Evolutionary conservation across 2,329 filamentous ascomycete genomes (phyloP), one percentile per base, ranked within the genome.

Genomic region (Colletotrichum plurivorum): DNA sequence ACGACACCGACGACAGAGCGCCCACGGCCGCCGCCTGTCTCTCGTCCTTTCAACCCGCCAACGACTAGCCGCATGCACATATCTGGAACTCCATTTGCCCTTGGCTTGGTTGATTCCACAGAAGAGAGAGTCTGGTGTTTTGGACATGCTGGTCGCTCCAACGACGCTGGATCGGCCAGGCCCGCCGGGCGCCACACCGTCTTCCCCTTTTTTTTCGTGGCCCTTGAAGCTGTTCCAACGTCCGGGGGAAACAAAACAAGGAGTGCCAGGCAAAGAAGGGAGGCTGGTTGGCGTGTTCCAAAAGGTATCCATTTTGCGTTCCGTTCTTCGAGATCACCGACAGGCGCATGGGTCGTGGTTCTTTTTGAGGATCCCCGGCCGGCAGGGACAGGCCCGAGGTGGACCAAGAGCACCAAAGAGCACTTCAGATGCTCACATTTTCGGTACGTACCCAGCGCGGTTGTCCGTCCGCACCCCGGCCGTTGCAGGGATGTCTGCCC

Each of bases 301-400:
- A 45, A 20, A 61, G 36, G 62, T 66, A 66, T 52, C 62, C 62
- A 61, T 60, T 60, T 61, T 69, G 45, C 66, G 62, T 69, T 66
- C 55, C 66, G 62, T 66, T 66, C 66, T 60, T 69, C 66, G 55
- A 66, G 66, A 66, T 66, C 66, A 61, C 62, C 66, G 66, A 69
- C 62, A 69, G 66, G 62, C 66, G 55, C 66, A 69, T 69, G 62
- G 66, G 62, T 69, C 31, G 49, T 55, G 49, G 66, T 61, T 56
- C 62, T 52, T 61, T 55, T n/a, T 43, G 49, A 60, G 43, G 49
- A 48, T 66, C 49, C 65, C 48, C 61, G 55, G 54, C 66, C 55
- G 62, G 66, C 62, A 69, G 66, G 66, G 55, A 66, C 62, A 69
- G 62, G 62, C 62, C 66, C 66, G 55, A 66, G 66, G 66, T 66